These are phyloP conservation scores for Phaffia australis DNA, from an alignment of 768 basidiomycete genomes.

Conservation along the genomic window DNA sequence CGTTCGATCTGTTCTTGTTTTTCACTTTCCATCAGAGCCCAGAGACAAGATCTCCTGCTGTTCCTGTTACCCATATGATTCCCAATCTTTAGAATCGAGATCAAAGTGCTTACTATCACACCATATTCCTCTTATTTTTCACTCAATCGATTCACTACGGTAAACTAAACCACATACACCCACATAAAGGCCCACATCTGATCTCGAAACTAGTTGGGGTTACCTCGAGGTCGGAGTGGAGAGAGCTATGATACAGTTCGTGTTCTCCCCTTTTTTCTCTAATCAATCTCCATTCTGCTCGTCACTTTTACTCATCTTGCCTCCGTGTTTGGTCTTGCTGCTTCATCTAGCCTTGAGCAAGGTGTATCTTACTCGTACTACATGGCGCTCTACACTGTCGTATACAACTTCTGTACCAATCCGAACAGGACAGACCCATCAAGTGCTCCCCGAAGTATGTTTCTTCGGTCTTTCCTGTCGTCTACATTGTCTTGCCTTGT, in stretches of 20 bases:
- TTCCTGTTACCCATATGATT: too few relatives aligned
- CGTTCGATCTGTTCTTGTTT: too few relatives aligned
- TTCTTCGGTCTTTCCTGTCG: too few relatives aligned
- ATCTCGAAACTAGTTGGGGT: constrained; percentile 34
- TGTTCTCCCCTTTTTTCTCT: constrained; percentile 27
- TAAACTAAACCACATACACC: too few relatives aligned
- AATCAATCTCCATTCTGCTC: not conserved
- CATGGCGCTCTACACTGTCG: constrained; percentile 64
- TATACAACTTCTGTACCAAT: constrained; percentile 96
- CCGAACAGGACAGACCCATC: constrained; percentile 40
- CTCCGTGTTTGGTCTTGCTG: not conserved
- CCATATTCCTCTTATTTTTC: too few relatives aligned
- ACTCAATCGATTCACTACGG: too few relatives aligned
- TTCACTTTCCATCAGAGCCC: too few relatives aligned
- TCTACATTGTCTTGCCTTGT: not conserved
- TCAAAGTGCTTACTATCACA: too few relatives aligned
- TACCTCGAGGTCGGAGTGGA: constrained; percentile 45
- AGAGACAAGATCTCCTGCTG: too few relatives aligned
- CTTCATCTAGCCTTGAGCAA: constrained; percentile 31
- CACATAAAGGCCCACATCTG: constrained; percentile 7
- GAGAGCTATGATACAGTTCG: constrained; percentile 39
- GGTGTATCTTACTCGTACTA: constrained; percentile 40
- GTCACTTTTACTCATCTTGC: constrained; percentile 1
- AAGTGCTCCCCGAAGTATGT: too few relatives aligned
- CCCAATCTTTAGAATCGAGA: too few relatives aligned